Conservation (phyloP, 1,284 basidiomycete species). For the Phellopilus nigrolimitatus region DNA sequence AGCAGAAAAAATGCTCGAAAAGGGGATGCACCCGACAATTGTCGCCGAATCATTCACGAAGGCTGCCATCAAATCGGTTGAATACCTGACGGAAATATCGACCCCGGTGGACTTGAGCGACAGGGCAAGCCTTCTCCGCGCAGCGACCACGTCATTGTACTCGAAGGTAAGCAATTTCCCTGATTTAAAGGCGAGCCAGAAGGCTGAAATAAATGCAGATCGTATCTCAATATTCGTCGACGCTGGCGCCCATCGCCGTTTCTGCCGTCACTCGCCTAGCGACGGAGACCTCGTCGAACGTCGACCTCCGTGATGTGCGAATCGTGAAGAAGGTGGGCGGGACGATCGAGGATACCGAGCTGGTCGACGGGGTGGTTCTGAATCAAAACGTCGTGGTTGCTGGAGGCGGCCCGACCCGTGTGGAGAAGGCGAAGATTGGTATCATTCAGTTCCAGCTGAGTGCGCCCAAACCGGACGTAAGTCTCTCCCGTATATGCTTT, state of each 20-base stretch:
- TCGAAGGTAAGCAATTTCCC: slow-evolving; percentile 67
- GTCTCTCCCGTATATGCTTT: slow-evolving; percentile 28
- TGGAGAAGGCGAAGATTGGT: slow-evolving; percentile 99
- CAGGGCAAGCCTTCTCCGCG: slow-evolving; percentile 81
- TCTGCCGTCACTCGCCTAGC: slow-evolving; percentile 90
- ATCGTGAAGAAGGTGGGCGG: slow-evolving; percentile 99
- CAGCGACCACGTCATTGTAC: slow-evolving; percentile 93
- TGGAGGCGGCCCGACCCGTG: slow-evolving; percentile 89
- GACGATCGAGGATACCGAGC: slow-evolving; percentile 98
- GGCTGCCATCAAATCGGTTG: slow-evolving; percentile 90
- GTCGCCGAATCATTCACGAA: slow-evolving; percentile 95
- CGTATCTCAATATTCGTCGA: slow-evolving; percentile 98
- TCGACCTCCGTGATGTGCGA: slow-evolving; percentile 94
- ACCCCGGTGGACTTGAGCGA: slow-evolving; percentile 92
- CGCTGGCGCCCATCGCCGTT: slow-evolving; percentile 95
- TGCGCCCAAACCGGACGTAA: slow-evolving; percentile 95
- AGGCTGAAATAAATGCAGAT: slow-evolving; percentile 51
- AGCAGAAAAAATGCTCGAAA: slow-evolving; percentile 95
- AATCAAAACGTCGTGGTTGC: slow-evolving; percentile 92
- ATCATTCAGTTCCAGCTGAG: slow-evolving; percentile 98
- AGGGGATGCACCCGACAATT: slow-evolving; percentile 97
- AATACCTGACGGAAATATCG: slow-evolving; percentile 91
- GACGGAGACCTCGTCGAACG: slow-evolving; percentile 83
- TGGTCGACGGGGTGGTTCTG: slow-evolving; percentile 93
- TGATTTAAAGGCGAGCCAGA: slow-evolving; percentile 7